Evolutionary conservation across 2,329 filamentous ascomycete genomes (phyloP).

Genomic region (Sclerotinia sclerotiorum): DNA sequence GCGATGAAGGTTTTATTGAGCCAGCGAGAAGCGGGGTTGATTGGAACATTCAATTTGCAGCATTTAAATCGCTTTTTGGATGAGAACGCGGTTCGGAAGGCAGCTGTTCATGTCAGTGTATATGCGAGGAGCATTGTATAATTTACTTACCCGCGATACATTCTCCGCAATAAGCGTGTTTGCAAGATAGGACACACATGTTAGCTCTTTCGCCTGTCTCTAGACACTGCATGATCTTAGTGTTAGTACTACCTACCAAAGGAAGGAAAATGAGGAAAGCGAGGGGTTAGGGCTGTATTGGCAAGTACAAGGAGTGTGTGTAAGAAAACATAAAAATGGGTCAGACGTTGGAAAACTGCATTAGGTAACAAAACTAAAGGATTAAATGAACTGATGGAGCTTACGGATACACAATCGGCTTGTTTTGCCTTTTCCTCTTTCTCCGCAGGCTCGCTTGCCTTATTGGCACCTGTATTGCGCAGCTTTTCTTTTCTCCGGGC

Average conservation of each 20-base stretch:
- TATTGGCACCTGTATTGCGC: neutral
- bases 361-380: too few relatives aligned
- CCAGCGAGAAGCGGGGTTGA: slow-evolving; percentile 10
- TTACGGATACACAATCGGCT: slow-evolving; percentile 28
- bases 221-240: slow-evolving; percentile 25
- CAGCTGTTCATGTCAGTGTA: slow-evolving; percentile 23
- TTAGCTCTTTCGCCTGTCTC: slow-evolving; percentile 25
- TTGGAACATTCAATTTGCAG: slow-evolving; percentile 24
- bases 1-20: slow-evolving; percentile 25
- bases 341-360: too few relatives aligned
- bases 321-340: too few relatives aligned
- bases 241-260: too few relatives aligned
- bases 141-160: slow-evolving; percentile 28
- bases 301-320: too few relatives aligned
- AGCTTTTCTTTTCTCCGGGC: neutral
- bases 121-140: neutral
- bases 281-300: too few relatives aligned
- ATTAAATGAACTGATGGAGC: too few relatives aligned
- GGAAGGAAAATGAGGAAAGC: too few relatives aligned
- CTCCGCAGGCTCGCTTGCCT: slow-evolving; percentile 12
- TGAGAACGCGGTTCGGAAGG: slow-evolving; percentile 30
- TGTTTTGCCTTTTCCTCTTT: slow-evolving; percentile 18
- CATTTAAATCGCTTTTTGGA: slow-evolving; percentile 30
- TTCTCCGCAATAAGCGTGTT: slow-evolving; percentile 30
- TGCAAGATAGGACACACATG: slow-evolving; percentile 28